phyloP scores from a whole-genome alignment of 495 filamentous ascomycete species.

The Bombardia bombarda region DNA sequence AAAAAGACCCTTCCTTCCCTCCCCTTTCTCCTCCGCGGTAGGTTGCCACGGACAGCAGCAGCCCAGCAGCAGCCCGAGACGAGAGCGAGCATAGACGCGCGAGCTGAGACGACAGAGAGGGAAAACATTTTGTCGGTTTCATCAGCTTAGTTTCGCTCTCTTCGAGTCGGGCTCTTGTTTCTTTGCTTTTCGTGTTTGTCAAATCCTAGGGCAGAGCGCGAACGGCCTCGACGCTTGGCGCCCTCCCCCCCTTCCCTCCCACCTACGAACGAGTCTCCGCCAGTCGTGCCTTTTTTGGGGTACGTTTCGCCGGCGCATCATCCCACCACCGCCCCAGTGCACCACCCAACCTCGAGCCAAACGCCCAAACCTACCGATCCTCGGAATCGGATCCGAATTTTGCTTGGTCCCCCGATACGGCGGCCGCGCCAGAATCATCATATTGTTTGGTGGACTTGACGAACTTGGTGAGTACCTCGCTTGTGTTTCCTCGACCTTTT shows the following conservation, averaged over 20 bases:
- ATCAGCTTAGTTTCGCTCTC: neutral
- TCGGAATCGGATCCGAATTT: no score
- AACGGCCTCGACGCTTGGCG: neutral
- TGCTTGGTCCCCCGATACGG: no score
- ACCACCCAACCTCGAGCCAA: neutral
- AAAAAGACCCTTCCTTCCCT: constrained; percentile 3
- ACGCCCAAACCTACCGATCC: neutral
- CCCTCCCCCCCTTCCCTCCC: neutral
- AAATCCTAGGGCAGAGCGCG: neutral
- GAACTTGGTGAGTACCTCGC: no score
- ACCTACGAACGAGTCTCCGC: neutral
- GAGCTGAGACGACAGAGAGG: neutral
- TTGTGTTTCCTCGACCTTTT: neutral
- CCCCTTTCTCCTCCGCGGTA: neutral
- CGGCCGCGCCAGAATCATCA: no score
- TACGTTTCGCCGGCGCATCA: neutral
- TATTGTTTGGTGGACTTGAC: no score
- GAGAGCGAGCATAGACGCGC: neutral
- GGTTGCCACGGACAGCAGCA: neutral
- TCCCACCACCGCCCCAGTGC: neutral
- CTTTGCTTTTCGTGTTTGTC: neutral
- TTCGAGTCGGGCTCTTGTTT: neutral
- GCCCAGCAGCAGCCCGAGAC: neutral
- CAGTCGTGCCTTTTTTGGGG: neutral
- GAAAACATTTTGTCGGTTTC: neutral